Evolutionary conservation across 257 asterid genomes (phyloP).

Genomic region (Cordia subcordata): DNA sequence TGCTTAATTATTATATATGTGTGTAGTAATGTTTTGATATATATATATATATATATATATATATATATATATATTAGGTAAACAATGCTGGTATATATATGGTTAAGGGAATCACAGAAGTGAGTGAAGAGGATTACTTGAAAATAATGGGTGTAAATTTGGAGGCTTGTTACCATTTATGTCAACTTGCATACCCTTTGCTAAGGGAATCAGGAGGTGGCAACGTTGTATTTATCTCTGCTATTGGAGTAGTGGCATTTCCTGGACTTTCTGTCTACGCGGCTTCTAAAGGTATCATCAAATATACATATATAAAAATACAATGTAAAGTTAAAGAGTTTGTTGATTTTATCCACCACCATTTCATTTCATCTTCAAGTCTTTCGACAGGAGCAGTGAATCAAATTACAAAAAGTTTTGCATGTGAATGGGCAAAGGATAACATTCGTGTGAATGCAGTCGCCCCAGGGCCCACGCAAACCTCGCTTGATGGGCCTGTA

Average conservation of each 20-base stretch:
- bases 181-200: slow-evolving; percentile 45
- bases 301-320: too few species aligned
- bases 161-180: slow-evolving; percentile 38
- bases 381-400: slow-evolving; percentile 1
- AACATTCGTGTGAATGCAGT: slow-evolving; percentile 5
- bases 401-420: slow-evolving; percentile 9
- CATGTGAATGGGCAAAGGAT: slow-evolving; percentile 9
- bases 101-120: slow-evolving; percentile 27
- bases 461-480: not conserved
- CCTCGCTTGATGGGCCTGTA: not conserved
- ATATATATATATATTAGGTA: slow-evolving; percentile 15
- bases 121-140: slow-evolving; percentile 31
- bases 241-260: slow-evolving; percentile 30
- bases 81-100: slow-evolving; percentile 34
- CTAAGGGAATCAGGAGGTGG: slow-evolving; percentile 40
- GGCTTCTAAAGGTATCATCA: slow-evolving; percentile 47
- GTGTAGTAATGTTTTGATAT: too few species aligned
- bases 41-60: not conserved
- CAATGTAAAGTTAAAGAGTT: too few species aligned
- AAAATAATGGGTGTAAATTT: slow-evolving; percentile 35
- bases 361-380: too few species aligned
- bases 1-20: not conserved
- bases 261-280: slow-evolving; percentile 25
- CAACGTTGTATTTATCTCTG: slow-evolving; percentile 38
- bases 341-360: too few species aligned